These are phyloP conservation scores for Aureobasidium uvarum DNA, from an alignment of 2,329 filamentous ascomycete genomes.

Conservation along the genomic window DNA sequence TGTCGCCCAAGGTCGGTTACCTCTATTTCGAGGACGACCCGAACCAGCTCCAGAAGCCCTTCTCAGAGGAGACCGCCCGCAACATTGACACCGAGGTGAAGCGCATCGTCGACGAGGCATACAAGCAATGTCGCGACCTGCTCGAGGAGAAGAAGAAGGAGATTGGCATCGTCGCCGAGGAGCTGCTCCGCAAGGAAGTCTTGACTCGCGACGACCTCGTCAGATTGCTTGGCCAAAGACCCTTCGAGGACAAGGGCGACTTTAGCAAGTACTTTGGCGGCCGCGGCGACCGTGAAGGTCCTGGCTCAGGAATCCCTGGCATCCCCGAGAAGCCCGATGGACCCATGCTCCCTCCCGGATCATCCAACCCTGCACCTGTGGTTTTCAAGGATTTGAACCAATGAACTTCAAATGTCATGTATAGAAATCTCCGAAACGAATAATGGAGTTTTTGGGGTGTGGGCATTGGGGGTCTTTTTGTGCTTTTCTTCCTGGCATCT, in stretches of 20 bases:
- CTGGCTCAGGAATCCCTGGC: constrained; percentile 40
- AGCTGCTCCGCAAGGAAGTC: constrained; percentile 88
- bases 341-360: constrained; percentile 25
- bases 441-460: background rate
- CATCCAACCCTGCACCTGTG: constrained; percentile 26
- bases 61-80: constrained; percentile 89
- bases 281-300: constrained; percentile 40
- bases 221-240: constrained; percentile 76
- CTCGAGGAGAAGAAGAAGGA: constrained; percentile 83
- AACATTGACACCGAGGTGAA: constrained; percentile 90
- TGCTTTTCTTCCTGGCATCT: background rate
- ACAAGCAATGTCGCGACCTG: constrained; percentile 83
- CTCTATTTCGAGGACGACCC: constrained; percentile 81
- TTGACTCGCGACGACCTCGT: constrained; percentile 90
- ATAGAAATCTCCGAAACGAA: background rate
- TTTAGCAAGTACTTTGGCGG: constrained; percentile 87
- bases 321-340: constrained; percentile 26
- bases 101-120: constrained; percentile 87
- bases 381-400: constrained; percentile 27
- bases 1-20: constrained; percentile 91
- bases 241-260: constrained; percentile 80
- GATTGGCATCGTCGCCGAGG: constrained; percentile 86
- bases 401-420: constrained; percentile 1
- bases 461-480: background rate
- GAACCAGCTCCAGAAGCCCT: constrained; percentile 86